Base-by-base conservation (phyloP, 306 rosid genomes). In the Casuarina equisetifolia region DNA sequence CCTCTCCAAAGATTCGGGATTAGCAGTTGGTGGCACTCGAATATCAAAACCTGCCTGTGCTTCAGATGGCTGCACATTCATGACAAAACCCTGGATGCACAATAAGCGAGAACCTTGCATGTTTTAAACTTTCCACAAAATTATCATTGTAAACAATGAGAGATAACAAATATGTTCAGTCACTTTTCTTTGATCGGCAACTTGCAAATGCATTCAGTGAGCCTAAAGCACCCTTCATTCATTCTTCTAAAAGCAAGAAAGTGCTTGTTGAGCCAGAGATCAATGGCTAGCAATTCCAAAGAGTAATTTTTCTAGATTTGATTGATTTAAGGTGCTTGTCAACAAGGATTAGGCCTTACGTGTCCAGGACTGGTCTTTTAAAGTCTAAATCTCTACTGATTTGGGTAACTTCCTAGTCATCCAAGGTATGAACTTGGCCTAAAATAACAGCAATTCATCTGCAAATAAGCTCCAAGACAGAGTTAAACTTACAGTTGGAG, bases 41-140 rank as follows among this genome's bases (percentile, higher is more conserved):
- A 95, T 71, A 74, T 92, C 99, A 78, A 95, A 88, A 74, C 99
- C 99, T 72, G 97, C 99, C 85, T 95, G 97, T 2, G 97, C 99
- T 88, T 92, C 98, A 57, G 98, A 95, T 46, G 98, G 98, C 87
- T 95, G 98, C 86, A 95, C 71, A 84, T 95, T 95, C 98, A 95
- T 95, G 69, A 95, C 97, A 87, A 91, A 95, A 72, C 97, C 98
- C 98, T 95, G 92, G 92, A 71, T 42, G 40, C 80, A 79, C 61
- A 74, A 58, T 57, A 70, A 36, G 70, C 71, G 35, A 70, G 61
- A 79, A 39, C 53, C 49, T 42, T 42, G 50, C 71, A 66, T 7
- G 35, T 66, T 16, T 66, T 42, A 66, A 43, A 40, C 42, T 42
- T 48, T 42, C 25, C 17, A 66, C 1, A 59, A 64, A 4, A 74